Evolutionary conservation across 805 yeast species (phyloP), one percentile per base, ranked within the genome.

Genomic region (Pichia gijzeniarum): DNA sequence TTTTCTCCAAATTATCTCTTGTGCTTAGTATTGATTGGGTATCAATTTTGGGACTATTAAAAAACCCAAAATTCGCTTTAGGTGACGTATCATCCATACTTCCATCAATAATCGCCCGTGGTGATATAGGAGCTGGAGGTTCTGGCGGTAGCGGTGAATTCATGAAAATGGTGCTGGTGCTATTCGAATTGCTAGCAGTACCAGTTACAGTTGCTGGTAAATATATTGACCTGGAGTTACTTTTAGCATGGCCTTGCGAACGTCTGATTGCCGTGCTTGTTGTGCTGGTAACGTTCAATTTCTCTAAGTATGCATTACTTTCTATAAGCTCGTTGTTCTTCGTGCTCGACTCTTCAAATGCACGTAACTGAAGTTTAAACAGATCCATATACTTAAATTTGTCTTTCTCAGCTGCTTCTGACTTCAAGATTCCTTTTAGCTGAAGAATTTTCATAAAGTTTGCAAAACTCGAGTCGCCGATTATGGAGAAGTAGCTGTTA

Each of bases 361-460:
- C 58, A 22, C 63, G 57, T 32, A 71, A 48, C 43, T 65, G 71
- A 12, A 59, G 48, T 35, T 65, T 58, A 50, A 74, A 74, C 37
- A 63, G 48, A 48, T 72, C 76, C 42, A 66, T 48, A 41, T 61
- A 71, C 39, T 57, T 62, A 48, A 60, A 60, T 34, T 58, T 58
- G 41, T 62, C 72, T 57, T 53, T 71, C 62, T 53, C 73, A 42
- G 38, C 65, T 0, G 54, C 47, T 25, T 59, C 61, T 34, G 57
- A 41, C 58, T 55, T 42, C 55, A 47, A 60, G 57, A 41, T 50
- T 7, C 84, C 82, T 59, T 85, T 86, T 48, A 85, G 68, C 19
- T 70, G 74, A 44, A 87, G 65, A 2, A 87, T 65, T 56, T 84
- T 86, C 48, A 64, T 62, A 59, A 86, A 85, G 58, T 87, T 87